phyloP scores from a whole-genome alignment of 306 rosid species.

The Prunus campanulata region DNA sequence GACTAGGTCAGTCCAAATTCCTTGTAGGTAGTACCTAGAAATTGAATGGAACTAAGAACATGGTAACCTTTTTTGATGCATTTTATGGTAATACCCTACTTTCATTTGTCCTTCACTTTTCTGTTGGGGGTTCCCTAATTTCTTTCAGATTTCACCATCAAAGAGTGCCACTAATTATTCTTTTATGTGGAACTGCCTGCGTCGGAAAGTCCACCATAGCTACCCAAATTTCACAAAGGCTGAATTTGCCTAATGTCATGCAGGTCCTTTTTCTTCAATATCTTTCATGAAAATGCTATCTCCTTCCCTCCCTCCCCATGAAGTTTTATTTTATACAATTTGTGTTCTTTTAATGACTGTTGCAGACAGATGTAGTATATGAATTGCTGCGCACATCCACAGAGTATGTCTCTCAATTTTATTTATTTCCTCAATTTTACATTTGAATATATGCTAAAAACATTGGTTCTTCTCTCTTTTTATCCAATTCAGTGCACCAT shows the following conservation, averaged over 20 bases:
- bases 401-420: slow-evolving; percentile 56
- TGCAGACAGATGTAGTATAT: slow-evolving; percentile 93
- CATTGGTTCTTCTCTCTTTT: slow-evolving; percentile 16
- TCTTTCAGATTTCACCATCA: slow-evolving; percentile 84
- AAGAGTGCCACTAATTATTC: slow-evolving; percentile 86
- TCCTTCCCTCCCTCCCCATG: slow-evolving; percentile 9
- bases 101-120: neutral
- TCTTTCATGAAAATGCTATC: slow-evolving; percentile 2
- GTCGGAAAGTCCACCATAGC: slow-evolving; percentile 97
- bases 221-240: slow-evolving; percentile 90
- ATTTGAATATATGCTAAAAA: neutral
- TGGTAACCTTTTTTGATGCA: neutral
- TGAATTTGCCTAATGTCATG: slow-evolving; percentile 87
- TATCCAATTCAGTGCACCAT: slow-evolving; percentile 64
- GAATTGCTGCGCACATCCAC: slow-evolving; percentile 92
- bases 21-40: neutral
- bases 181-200: slow-evolving; percentile 97
- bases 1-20: slow-evolving; percentile 54
- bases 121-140: neutral
- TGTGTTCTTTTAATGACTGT: slow-evolving; percentile 19
- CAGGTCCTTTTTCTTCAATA: slow-evolving; percentile 48
- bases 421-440: neutral
- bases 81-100: neutral
- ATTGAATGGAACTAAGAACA: neutral
- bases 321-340: slow-evolving; percentile 11